Base-by-base conservation (phyloP, 2,329 filamentous ascomycete species). In the Penicillium sp. region DNA sequence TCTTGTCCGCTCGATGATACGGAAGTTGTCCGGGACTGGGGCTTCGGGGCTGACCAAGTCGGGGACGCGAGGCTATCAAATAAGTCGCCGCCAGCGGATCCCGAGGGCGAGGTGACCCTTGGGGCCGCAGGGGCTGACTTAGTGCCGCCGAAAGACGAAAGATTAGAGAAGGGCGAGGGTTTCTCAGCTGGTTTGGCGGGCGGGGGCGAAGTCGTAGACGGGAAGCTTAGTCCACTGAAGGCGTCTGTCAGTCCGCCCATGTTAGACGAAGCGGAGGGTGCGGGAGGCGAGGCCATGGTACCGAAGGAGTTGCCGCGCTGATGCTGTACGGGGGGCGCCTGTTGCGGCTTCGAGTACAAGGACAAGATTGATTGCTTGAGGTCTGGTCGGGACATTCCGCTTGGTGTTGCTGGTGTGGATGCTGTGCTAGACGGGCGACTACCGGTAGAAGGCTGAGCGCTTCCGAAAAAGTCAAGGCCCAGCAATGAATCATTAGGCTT, bases 311-410 rank as follows among this genome's bases (percentile, higher is more conserved):
- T 79, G 36, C 81, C 81, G 11, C 82, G 80, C 34, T 79, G 78
- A 69, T 88, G 86, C 29, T 79, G 76, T 19, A 41, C 27, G 10
- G 58, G 56, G 19, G 77, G 69, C 51, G 76, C 76, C 51, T 84
- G 79, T 63, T 89, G 88, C n/a, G 90, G 85, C 68, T 91, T 89
- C 1, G 91, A 91, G 70, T 99, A 99, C 14, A 99, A 82, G 7
- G 94, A 99, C 45, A 99, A 77, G 57, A 99, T 99, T 2, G 93
- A 97, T 74, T 97, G 93, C 76, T 99, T 99, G 56, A 99, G 79
- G 70, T 99, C 94, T 2, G 93, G 92, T 58, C 94, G 83, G 42
- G 91, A 95, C 64, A 89, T 86, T 11, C 82, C 81, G 16, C 79
- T 79, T 3, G 81, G 71, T 5, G 81, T 80, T 26, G 68, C 68